These are phyloP conservation scores for Ambrosiella xylebori DNA, from an alignment of 2,329 filamentous ascomycete genomes.

Conservation along the genomic window DNA sequence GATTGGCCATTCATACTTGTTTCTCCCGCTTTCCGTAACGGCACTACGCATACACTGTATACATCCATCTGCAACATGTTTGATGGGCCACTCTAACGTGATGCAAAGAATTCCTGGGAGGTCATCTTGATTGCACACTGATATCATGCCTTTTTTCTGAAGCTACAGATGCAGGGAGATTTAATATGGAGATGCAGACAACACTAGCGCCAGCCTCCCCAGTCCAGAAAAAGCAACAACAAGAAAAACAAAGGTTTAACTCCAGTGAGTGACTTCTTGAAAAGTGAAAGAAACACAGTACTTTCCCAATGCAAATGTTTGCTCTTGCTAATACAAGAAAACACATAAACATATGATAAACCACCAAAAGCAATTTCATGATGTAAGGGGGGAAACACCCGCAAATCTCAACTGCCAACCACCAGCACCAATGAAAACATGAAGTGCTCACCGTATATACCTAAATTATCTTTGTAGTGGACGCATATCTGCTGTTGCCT, in stretches of 20 bases:
- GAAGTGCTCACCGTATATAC: neutral
- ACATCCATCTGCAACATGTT: neutral
- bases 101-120: neutral
- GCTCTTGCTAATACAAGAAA: no score
- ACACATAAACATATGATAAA: no score
- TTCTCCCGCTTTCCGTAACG: neutral
- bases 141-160: neutral
- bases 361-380: no score
- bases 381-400: no score
- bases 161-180: neutral
- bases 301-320: no score
- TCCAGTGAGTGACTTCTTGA: no score
- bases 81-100: neutral
- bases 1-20: neutral
- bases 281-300: no score
- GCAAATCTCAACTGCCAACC: no score
- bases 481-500: neutral
- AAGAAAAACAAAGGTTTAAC: no score
- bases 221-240: neutral
- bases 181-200: neutral
- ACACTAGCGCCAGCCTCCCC: neutral
- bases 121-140: neutral
- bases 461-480: neutral
- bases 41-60: neutral
- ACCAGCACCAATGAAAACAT: no score